A percentile compares a stretch with the other conserved stretches of the same genome.
Conservation (phyloP, 352 stramenopile genomes). For the Phytophthora sp. region DNA sequence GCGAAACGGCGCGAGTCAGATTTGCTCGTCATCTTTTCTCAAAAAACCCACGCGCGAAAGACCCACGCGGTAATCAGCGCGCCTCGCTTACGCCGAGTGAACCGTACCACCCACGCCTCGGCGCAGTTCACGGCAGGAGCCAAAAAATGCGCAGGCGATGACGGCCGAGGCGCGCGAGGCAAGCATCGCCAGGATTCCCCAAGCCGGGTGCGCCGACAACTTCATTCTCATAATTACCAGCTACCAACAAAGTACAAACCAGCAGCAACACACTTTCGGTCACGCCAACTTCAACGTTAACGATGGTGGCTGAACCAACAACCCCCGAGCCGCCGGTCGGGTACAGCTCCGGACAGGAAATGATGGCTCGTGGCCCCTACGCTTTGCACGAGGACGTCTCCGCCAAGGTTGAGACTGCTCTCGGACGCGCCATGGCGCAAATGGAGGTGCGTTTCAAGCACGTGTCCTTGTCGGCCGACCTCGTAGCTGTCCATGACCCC, state of each 20-base stretch:
- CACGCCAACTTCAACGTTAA: neutral
- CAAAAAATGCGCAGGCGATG: constrained; percentile 12
- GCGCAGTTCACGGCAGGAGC: neutral
- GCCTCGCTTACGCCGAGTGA: constrained; percentile 5
- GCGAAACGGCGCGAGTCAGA: neutral
- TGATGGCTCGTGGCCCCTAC: constrained; percentile 43
- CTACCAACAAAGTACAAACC: neutral
- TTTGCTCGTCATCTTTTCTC: too few species aligned
- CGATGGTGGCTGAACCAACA: constrained; percentile 6
- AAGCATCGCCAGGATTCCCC: neutral
- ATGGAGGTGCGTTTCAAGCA: constrained; percentile 63
- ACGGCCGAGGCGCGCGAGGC: neutral
- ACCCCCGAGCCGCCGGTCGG: constrained; percentile 14
- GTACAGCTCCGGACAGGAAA: constrained; percentile 35
- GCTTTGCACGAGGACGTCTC: constrained; percentile 48
- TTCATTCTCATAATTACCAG: constrained; percentile 9
- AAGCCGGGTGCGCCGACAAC: neutral
- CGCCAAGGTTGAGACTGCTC: constrained; percentile 44
- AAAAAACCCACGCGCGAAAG: neutral
- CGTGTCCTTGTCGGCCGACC: constrained; percentile 53
- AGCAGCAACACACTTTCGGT: neutral
- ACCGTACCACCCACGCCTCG: neutral
- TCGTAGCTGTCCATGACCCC: constrained; percentile 39
- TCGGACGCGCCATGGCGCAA: constrained; percentile 55
- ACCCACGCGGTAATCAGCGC: neutral